Percentiles rank a stretch among this genome's conserved stretches.
Conservation (phyloP, 1,284 basidiomycete species). For the Malassezia restricta region DNA sequence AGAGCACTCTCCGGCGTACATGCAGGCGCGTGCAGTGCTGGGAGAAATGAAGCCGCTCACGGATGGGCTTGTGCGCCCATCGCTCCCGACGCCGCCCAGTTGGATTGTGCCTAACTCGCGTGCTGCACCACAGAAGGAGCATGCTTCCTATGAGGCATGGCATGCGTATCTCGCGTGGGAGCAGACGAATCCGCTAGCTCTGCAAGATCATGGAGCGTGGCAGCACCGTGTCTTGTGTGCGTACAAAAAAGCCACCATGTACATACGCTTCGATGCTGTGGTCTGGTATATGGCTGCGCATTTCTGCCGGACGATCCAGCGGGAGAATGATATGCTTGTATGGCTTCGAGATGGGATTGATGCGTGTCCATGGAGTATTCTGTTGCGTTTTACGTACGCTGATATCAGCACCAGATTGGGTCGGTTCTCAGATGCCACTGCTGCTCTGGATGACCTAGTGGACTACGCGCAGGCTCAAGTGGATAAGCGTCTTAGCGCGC, state of each 20-base stretch:
- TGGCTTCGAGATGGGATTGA: conserved; percentile 73
- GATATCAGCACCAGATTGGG: conserved; percentile 64
- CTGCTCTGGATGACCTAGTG: conserved; percentile 58
- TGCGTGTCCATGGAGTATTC: conserved; percentile 74
- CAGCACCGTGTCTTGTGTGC: conserved; percentile 65
- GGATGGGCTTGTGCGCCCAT: conserved; percentile 48
- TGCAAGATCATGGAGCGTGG: conserved; percentile 61
- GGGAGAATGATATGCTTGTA: conserved; percentile 67
- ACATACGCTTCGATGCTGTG: conserved; percentile 88
- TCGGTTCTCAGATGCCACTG: conserved; percentile 39
- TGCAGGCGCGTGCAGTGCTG: conserved; percentile 82
- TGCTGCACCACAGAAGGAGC: conserved; percentile 50
- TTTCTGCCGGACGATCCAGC: conserved; percentile 63
- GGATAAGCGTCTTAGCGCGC: conserved; percentile 56
- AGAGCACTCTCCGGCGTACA: conserved; percentile 68
- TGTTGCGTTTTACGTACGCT: conserved; percentile 77
- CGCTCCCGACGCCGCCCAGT: conserved; percentile 30
- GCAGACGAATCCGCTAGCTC: conserved; percentile 79
- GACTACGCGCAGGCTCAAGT: conserved; percentile 60
- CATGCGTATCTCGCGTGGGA: conserved; percentile 89
- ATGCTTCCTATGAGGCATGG: conserved; percentile 69
- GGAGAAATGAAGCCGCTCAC: conserved; percentile 61
- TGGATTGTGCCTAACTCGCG: conserved; percentile 17
- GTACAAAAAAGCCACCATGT: conserved; percentile 72
- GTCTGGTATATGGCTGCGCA: conserved; percentile 88